phyloP scores from a whole-genome alignment of 2,329 filamentous ascomycete species.

The Aureobasidium sp. region DNA sequence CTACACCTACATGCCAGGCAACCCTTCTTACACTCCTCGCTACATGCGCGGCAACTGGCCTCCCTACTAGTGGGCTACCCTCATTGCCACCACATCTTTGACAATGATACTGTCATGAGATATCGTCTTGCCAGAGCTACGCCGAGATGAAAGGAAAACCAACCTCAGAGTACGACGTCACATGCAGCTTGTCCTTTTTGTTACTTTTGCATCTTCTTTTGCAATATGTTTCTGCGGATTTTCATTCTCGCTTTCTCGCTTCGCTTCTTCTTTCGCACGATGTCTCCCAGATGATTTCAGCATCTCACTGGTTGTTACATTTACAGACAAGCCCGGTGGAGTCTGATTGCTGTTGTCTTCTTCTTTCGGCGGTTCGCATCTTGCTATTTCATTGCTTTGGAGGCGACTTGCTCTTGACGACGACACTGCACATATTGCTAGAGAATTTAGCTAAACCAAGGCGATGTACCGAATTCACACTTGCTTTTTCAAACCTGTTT shows the following conservation, averaged over 20 bases:
- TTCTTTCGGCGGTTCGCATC: neutral
- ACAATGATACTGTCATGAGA: neutral
- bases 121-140: neutral
- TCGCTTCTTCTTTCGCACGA: neutral
- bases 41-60: neutral
- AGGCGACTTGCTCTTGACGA: neutral
- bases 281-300: neutral
- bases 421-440: neutral
- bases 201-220: neutral
- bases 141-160: neutral
- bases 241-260: neutral
- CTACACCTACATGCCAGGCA: neutral
- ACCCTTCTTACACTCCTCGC: neutral
- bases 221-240: neutral
- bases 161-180: neutral
- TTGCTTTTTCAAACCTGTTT: neutral
- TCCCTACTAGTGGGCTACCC: neutral
- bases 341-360: neutral
- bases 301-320: neutral
- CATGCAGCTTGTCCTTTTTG: neutral
- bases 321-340: neutral
- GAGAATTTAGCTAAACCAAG: neutral
- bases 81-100: neutral
- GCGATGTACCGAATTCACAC: neutral
- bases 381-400: neutral